Evolutionary conservation across 352 stramenopile species (phyloP).

Genomic region (Phytopythium cucurbitacearum): DNA sequence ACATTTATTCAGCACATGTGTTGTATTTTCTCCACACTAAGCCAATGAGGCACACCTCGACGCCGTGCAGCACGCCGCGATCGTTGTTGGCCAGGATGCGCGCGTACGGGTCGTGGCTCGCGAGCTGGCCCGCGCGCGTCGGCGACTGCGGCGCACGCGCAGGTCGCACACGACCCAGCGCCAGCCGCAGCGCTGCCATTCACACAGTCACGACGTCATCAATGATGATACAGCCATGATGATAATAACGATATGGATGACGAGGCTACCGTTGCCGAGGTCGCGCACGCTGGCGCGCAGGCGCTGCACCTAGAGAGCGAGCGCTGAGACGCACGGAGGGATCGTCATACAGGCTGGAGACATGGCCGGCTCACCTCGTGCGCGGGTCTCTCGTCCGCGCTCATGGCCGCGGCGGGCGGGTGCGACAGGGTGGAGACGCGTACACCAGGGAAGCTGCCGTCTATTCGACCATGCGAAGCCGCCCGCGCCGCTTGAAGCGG

Average conservation of each 20-base stretch:
- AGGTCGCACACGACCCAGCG: conserved; percentile 7
- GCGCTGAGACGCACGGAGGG: too few species aligned
- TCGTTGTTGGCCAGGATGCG: conserved; percentile 50
- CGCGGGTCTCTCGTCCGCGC: conserved; percentile 12
- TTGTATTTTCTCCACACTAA: too few species aligned
- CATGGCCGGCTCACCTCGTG: conserved; percentile 6
- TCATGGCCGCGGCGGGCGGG: conserved; percentile 2
- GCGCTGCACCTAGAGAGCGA: conserved; percentile 15
- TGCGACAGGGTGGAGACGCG: too few species aligned
- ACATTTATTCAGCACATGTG: background rate
- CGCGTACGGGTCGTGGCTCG: conserved; percentile 21
- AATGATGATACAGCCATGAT: background rate
- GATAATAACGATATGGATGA: background rate
- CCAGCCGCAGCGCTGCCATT: conserved; percentile 19
- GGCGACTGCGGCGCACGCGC: conserved; percentile 5
- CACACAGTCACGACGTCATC: background rate
- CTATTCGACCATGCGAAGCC: conserved; percentile 1
- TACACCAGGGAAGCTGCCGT: background rate
- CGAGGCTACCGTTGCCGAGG: conserved; percentile 25
- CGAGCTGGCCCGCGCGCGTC: conserved; percentile 5
- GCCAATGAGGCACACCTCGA: conserved; percentile 20
- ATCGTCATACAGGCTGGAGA: too few species aligned
- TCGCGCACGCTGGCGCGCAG: conserved; percentile 33
- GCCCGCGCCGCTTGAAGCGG: background rate
- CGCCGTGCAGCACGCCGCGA: conserved; percentile 27